These are phyloP conservation scores for Actinomucor elegans DNA, from an alignment of 371 early-diverging fungal genomes.

Conservation along the genomic window DNA sequence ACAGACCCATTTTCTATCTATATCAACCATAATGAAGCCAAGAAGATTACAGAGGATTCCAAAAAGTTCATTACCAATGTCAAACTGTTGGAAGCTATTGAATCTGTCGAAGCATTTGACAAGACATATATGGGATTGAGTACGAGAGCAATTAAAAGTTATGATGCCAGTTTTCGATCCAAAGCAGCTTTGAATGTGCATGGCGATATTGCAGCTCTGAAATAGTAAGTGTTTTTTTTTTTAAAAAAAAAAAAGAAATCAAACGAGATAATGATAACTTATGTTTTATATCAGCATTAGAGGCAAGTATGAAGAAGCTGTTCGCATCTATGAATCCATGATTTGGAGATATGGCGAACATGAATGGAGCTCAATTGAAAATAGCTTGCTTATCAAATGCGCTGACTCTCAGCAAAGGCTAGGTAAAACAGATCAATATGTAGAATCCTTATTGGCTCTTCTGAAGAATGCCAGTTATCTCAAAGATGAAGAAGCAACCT, in stretches of 20 bases:
- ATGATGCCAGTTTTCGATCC: slow-evolving; percentile 62
- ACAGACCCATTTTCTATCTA: slow-evolving; percentile 59
- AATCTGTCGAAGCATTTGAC: slow-evolving; percentile 68
- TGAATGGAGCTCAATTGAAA: slow-evolving; percentile 75
- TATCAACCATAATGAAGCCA: slow-evolving; percentile 31
- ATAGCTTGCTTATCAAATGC: slow-evolving; percentile 68
- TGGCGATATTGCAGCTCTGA: slow-evolving; percentile 75
- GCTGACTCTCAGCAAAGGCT: slow-evolving; percentile 67
- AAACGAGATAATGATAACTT: neutral
- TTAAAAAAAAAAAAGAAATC: neutral
- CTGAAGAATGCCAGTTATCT: slow-evolving; percentile 54
- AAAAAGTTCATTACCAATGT: slow-evolving; percentile 59
- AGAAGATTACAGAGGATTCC: slow-evolving; percentile 13
- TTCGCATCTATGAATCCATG: slow-evolving; percentile 66
- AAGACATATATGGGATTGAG: slow-evolving; percentile 69
- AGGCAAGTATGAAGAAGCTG: slow-evolving; percentile 67
- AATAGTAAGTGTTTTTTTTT: slow-evolving; percentile 67
- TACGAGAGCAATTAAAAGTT: slow-evolving; percentile 68
- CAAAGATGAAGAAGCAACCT: slow-evolving; percentile 39
- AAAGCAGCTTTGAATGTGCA: slow-evolving; percentile 66
- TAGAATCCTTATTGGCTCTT: slow-evolving; percentile 61
- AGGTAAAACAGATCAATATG: slow-evolving; percentile 55
- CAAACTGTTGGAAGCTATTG: slow-evolving; percentile 65
- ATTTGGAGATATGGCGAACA: slow-evolving; percentile 63
- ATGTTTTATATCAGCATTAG: slow-evolving; percentile 44